Evolutionary conservation across 352 stramenopile genomes (phyloP).

Genomic region (Blastocystis sp.): DNA sequence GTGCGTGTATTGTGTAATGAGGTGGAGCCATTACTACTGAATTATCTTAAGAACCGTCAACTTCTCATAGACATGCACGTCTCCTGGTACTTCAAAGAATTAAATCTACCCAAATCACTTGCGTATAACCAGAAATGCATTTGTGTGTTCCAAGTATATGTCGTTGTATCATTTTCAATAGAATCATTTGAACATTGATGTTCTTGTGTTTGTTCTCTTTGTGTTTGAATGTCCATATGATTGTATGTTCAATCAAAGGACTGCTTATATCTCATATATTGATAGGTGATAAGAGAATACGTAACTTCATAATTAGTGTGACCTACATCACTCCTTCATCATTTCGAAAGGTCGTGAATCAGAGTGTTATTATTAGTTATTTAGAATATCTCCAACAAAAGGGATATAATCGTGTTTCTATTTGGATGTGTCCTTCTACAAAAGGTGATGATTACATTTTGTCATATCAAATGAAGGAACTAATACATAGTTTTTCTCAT

Average conservation of each 20-base stretch:
- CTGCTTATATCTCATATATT: slow-evolving; percentile 96
- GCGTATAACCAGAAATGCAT: slow-evolving; percentile 35
- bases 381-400: slow-evolving; percentile 90
- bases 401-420: slow-evolving; percentile 91
- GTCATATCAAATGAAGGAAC: slow-evolving; percentile 68
- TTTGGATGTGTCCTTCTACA: slow-evolving; percentile 96
- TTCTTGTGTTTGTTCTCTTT: slow-evolving; percentile 98
- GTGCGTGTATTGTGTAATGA: slow-evolving; percentile 64
- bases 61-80: not conserved
- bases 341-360: slow-evolving; percentile 94
- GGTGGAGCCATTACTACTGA: not conserved
- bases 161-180: slow-evolving; percentile 65
- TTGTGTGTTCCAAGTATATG: slow-evolving; percentile 44
- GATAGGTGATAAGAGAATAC: slow-evolving; percentile 75
- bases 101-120: not conserved
- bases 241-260: slow-evolving; percentile 83
- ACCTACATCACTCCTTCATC: slow-evolving; percentile 91
- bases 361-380: slow-evolving; percentile 95
- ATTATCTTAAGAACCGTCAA: not conserved
- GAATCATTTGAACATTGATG: slow-evolving; percentile 94
- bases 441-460: slow-evolving; percentile 99
- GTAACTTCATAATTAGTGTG: slow-evolving; percentile 72
- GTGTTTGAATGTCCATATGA: slow-evolving; percentile 97
- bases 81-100: not conserved
- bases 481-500: slow-evolving; percentile 73